Conservation (phyloP, 2,329 filamentous ascomycete genomes). For the Xylariaceae sp. region DNA sequence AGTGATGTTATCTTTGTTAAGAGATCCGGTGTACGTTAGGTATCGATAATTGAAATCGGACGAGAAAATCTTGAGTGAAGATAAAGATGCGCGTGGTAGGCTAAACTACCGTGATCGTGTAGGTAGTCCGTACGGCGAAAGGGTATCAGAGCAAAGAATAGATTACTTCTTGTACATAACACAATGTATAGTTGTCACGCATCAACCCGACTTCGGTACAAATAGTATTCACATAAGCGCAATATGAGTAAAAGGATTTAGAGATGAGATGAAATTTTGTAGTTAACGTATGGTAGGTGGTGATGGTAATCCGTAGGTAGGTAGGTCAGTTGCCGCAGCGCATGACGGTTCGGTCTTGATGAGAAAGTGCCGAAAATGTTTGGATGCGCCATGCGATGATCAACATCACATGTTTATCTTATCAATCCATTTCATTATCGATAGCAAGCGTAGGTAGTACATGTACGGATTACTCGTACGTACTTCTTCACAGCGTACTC, state of each 20-base stretch:
- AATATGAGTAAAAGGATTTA: neutral
- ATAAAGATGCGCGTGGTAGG: neutral
- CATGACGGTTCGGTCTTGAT: neutral
- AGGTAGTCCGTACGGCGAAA: too few species aligned
- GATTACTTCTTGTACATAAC: neutral
- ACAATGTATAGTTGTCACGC: neutral
- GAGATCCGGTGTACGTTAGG: neutral
- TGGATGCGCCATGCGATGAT: neutral
- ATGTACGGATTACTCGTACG: too few species aligned
- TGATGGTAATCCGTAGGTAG: neutral
- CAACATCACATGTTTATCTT: neutral
- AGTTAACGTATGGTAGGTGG: too few species aligned
- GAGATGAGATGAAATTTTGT: too few species aligned
- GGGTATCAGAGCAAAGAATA: neutral
- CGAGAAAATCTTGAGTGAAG: neutral
- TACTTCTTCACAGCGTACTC: too few species aligned
- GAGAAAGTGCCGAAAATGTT: too few species aligned
- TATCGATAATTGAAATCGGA: too few species aligned
- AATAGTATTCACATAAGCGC: neutral
- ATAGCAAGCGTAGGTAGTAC: neutral
- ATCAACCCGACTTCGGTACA: too few species aligned
- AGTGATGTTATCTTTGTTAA: neutral
- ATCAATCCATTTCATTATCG: neutral
- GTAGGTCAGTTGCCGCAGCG: neutral
- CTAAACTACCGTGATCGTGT: neutral